Percentiles rank a stretch among this genome's conserved stretches.
Conservation (phyloP, 225 moss, liverwort and hornwort genomes). For the Rhytidiadelphus loreus region DNA sequence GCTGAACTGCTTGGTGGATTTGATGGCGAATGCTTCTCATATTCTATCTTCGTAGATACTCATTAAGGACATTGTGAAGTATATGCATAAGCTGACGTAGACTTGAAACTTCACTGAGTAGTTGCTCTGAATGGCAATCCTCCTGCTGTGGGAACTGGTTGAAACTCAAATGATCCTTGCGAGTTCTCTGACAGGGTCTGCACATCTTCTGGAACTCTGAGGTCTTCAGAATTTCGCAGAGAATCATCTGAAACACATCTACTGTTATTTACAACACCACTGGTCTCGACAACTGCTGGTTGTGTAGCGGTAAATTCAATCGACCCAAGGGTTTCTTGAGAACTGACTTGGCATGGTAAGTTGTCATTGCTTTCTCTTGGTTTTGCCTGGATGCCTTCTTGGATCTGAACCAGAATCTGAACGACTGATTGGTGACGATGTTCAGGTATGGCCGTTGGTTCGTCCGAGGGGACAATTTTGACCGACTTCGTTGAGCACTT, state of each 20-base stretch:
- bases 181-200: not conserved
- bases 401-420: not conserved
- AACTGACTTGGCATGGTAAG: not conserved
- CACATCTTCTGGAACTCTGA: not conserved
- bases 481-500: not conserved
- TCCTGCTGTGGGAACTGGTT: not conserved
- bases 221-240: not conserved
- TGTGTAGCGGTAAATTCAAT: not conserved
- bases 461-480: not conserved
- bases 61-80: not conserved
- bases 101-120: not conserved
- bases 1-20: not conserved
- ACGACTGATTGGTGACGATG: slow-evolving; percentile 1
- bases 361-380: not conserved
- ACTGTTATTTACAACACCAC: not conserved
- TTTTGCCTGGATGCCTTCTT: not conserved
- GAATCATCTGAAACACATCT: not conserved
- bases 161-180: slow-evolving; percentile 2
- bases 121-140: not conserved
- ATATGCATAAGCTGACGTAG: not conserved
- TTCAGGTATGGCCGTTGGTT: not conserved
- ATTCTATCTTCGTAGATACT: not conserved
- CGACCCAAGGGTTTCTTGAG: not conserved
- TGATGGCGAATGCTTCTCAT: not conserved
- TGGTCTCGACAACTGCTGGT: not conserved